These are phyloP conservation scores for Neopestalotiopsis clavispora DNA, from an alignment of 2,329 filamentous ascomycete genomes.

Conservation along the genomic window DNA sequence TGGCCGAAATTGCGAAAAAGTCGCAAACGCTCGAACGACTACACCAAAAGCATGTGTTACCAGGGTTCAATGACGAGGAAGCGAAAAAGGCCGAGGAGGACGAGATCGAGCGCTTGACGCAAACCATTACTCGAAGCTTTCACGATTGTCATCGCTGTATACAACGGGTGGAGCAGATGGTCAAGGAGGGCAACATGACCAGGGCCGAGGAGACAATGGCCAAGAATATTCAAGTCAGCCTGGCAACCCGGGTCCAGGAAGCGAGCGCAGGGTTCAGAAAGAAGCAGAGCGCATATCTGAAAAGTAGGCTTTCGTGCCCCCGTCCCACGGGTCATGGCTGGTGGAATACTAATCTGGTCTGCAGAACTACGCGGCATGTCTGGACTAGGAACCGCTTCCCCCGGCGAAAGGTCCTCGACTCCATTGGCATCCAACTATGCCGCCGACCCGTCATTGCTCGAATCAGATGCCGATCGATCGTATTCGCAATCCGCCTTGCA, in stretches of 20 bases:
- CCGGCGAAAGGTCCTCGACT: conserved; percentile 58
- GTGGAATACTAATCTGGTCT: not conserved
- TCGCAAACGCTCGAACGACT: conserved; percentile 86
- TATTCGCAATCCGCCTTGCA: conserved; percentile 90
- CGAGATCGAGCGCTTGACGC: conserved; percentile 89
- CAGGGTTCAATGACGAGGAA: conserved; percentile 95
- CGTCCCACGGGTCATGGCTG: not conserved
- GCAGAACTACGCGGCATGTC: conserved; percentile 77
- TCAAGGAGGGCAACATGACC: conserved; percentile 78
- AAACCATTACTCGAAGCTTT: conserved; percentile 87
- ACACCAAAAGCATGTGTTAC: conserved; percentile 95
- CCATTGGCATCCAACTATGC: conserved; percentile 63
- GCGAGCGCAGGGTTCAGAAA: conserved; percentile 92
- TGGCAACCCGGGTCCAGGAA: conserved; percentile 88
- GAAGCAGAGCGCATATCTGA: conserved; percentile 95
- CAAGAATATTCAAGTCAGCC: conserved; percentile 89
- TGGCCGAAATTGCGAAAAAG: conserved; percentile 81
- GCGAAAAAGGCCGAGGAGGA: conserved; percentile 84
- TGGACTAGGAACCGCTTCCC: conserved; percentile 57
- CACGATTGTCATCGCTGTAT: conserved; percentile 90
- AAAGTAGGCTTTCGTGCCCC: conserved; percentile 64
- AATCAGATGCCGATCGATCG: conserved; percentile 91
- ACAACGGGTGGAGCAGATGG: conserved; percentile 85
- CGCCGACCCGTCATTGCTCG: conserved; percentile 82
- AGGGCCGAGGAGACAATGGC: conserved; percentile 94